Base-by-base conservation (phyloP, 768 basidiomycete species). In the Mycena alexandri region DNA sequence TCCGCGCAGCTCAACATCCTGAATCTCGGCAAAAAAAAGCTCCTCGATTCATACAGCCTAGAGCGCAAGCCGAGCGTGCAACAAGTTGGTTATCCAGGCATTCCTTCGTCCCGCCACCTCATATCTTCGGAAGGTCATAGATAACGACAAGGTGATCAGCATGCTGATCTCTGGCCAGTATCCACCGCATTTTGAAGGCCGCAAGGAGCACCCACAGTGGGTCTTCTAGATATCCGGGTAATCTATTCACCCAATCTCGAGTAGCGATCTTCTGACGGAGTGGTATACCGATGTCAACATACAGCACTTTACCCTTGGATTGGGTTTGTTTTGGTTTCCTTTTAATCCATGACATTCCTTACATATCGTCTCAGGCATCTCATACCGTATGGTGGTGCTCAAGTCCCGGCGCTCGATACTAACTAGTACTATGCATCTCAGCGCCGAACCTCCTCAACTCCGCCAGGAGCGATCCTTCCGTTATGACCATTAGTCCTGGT, bases 141-240 rank as follows among this genome's bases (percentile, higher is more conserved):
- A 73, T 13, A 71, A 73, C 50, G 72, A 73, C 47, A 71, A 67
- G 58, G 67, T 68, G 19, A 73, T 73, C 48, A 73, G 72, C 57
- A 68, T 44, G 41, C 54, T 73, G 1, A 71, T 73, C 33, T 71
- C 69, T 0, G 72, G 70, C 24, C 69, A 73, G 55, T 73, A 73
- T 43, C 72, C 72, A 17, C 61, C 63, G 3, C 60, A 64, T 14
- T 73, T 68, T 25, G 44, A 64, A 36, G 70, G 67, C 21, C 66
- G 72, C 53, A 71, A 71, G 54, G 70, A 73, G 52, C 63, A 66
- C 51, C 66, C 72, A 19, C 67, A 59, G 72, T 73, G 38, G 24
- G 60, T 58, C 33, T 53, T 14, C 36, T 12, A 22, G 14, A 9
- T 17, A 1, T 29, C n/a, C 1, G 29, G 25, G 21, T 29, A 19